Evolutionary conservation across 164 flowering plant species (phyloP).

Genomic region (Pachysandra terminalis): DNA sequence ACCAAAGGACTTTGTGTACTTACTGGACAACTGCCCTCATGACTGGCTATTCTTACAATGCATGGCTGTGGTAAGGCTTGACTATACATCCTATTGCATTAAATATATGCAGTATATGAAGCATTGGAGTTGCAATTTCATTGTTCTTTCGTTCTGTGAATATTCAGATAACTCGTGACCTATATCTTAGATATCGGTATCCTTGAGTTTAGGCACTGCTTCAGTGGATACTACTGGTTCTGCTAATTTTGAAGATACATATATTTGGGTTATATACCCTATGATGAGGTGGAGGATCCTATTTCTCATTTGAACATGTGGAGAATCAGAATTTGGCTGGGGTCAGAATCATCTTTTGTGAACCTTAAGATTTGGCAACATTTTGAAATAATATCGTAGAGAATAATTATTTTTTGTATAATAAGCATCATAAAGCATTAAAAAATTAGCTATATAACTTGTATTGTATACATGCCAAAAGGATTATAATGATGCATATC

Average conservation of each 20-base stretch:
- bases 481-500: too few species aligned
- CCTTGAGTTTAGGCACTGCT: background rate
- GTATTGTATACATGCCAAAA: too few species aligned
- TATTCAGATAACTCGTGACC: background rate
- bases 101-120: background rate
- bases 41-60: slow-evolving; percentile 96
- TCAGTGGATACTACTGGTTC: background rate
- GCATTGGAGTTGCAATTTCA: background rate
- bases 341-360: too few species aligned
- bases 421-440: too few species aligned
- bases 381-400: too few species aligned
- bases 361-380: too few species aligned
- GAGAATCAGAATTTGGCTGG: too few species aligned
- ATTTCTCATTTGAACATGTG: background rate
- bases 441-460: too few species aligned
- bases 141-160: background rate
- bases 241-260: background rate
- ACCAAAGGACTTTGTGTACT: slow-evolving; percentile 69
- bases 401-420: too few species aligned
- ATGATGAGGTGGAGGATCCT: too few species aligned
- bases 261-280: background rate
- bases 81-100: background rate
- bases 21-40: slow-evolving; percentile 89
- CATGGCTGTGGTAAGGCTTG: slow-evolving; percentile 85
- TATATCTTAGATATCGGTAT: background rate